Evolutionary conservation across 1,139 yeast species (phyloP), one percentile per base, ranked within the genome.

Genomic region (Geotrichum klebahnii): DNA sequence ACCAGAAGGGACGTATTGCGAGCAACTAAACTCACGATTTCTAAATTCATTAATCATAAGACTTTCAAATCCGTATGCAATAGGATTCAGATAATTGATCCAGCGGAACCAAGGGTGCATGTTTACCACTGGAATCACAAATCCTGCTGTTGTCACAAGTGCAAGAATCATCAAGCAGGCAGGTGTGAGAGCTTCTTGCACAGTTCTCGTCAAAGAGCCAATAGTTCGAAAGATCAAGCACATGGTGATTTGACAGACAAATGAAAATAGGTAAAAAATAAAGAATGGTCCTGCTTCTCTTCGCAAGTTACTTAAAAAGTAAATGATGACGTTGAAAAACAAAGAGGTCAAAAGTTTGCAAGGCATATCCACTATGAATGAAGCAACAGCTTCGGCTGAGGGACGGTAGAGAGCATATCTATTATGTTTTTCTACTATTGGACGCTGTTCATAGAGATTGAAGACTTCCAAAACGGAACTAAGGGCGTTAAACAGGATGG

Each of bases 121-220:
- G 38, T 64, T 59, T 3, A 75, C 72, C 22, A 69, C 61, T 26
- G 77, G 78, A 53, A 75, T 74, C 57, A 77, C 75, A 60, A 75
- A 75, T 36, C 31, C 29, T 3, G 31, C 3, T 16, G 12, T 29
- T 39, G 43, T 8, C 6, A 39, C 45, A 78, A 75, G 26, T 67
- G 75, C 81, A 54, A 82, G 67, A 58, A 85, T 68, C 44, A 82
- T 58, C 49, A 82, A 67, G 16, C 87, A 73, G 1, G 90, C 84
- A 1, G 89, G 88, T 23, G 86, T 79, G 81, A 84, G 78, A 9
- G 90, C 86, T 58, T 80, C 81, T 2, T 83, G 72, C 37, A 84
- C 65, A 1, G 78, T 73, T 5, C 28, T 29, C 4, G 5, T 19
- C 8, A 17, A 6, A n/a, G 3, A 3, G 6, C n/a, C 83, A 61